Base-by-base conservation (phyloP, 805 yeast genomes). In the Pichia cephalocereana region DNA sequence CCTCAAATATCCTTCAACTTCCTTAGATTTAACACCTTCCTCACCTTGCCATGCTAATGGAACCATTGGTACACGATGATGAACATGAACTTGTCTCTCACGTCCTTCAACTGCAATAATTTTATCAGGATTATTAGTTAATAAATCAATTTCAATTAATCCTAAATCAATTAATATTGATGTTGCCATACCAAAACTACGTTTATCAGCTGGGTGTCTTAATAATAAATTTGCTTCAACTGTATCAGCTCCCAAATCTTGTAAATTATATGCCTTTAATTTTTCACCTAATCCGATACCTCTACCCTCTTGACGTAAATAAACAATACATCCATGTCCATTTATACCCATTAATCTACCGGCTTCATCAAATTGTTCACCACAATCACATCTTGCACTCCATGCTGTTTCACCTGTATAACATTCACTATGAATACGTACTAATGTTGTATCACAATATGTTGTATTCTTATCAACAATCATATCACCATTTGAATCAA, bases 331-430 rank as follows among this genome's bases (percentile, higher is more conserved):
- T 23, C 99, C 99, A 55, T 81, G 84, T 17, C 96, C 96, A 44
- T 74, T 75, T 49, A 75, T 70, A 8, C 96, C 96, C 91, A 93
- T 93, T 40, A 88, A 66, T 53, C 95, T 75, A 9, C 97, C 99
- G 2, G 98, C 98, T 66, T 95, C 96, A 66, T 93, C 97, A 59
- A 93, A 86, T 70, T 93, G 99, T 67, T 93, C 99, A 19, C 99
- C 99, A 68, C 99, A 93, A 67, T 93, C 99, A 66, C 99, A 93
- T 47, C 99, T 76, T 1, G 99, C 98, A 50, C 91, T 81, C 99
- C 99, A 93, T 10, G 97, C 98, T 1, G 97, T 93, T 63, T 93
- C 99, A 3, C 99, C 99, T 0, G 99, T 93, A 69, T 91, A 93
- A 67, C 99, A 93, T 63, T 93, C 99, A 4, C 96, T 85, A 63